These are phyloP conservation scores for Fusarium foetens DNA, from an alignment of 2,329 filamentous ascomycete species.

Conservation along the genomic window DNA sequence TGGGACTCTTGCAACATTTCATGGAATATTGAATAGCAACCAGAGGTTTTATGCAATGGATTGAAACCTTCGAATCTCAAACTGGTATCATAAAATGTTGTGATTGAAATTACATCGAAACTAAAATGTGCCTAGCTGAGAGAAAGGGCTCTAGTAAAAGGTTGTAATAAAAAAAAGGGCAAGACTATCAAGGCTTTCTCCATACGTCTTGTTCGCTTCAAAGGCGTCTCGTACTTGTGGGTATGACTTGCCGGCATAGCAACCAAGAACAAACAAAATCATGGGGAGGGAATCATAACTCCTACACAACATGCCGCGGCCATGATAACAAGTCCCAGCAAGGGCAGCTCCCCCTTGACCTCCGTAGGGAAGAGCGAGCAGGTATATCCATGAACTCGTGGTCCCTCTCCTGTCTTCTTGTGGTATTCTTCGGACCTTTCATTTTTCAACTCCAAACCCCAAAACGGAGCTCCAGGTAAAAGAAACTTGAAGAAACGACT, in stretches of 20 bases:
- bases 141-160: constrained; percentile 48
- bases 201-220: constrained; percentile 44
- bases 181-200: constrained; percentile 51
- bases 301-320: constrained; percentile 39
- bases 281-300: constrained; percentile 43
- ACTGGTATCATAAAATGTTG: constrained; percentile 59
- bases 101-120: constrained; percentile 60
- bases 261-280: constrained; percentile 39
- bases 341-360: constrained; percentile 18
- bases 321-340: constrained; percentile 35
- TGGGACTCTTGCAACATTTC: constrained; percentile 3
- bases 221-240: constrained; percentile 35
- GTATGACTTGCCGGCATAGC: constrained; percentile 38
- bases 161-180: constrained; percentile 51
- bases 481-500: constrained; percentile 44
- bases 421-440: constrained; percentile 48
- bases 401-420: constrained; percentile 35
- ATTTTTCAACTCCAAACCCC: constrained; percentile 51
- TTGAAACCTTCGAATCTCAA: constrained; percentile 37
- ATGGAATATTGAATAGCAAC: neutral
- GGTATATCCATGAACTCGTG: constrained; percentile 47
- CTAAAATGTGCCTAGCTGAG: constrained; percentile 54
- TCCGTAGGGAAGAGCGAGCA: constrained; percentile 37
- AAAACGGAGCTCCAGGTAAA: constrained; percentile 45
- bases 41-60: constrained; percentile 7